Evolutionary conservation across 2,329 filamentous ascomycete species (phyloP).

Genomic region (Pseudogymnoascus sp.): DNA sequence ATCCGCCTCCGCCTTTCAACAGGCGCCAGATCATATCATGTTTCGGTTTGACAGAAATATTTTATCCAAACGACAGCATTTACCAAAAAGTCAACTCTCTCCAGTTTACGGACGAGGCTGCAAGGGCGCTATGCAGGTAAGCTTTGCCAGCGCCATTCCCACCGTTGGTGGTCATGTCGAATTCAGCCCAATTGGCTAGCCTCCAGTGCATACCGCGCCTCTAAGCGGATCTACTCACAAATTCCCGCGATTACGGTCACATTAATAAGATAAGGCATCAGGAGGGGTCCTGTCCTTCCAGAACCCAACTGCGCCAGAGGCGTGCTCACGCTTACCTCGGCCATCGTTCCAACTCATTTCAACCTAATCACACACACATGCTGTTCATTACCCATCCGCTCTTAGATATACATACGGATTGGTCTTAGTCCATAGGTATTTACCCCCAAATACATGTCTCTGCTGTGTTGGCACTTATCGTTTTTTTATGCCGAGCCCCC

Average conservation of each 20-base stretch:
- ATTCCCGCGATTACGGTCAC: background rate
- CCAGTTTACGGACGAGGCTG: background rate
- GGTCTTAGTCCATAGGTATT: background rate
- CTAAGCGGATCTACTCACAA: slow-evolving; percentile 2
- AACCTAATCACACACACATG: slow-evolving; percentile 5
- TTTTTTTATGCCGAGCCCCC: background rate
- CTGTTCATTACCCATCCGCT: background rate
- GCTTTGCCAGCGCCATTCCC: background rate
- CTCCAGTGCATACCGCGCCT: background rate
- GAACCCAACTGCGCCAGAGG: slow-evolving; percentile 2
- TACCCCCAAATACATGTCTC: background rate
- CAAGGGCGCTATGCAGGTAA: slow-evolving; percentile 4
- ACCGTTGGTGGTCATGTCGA: background rate
- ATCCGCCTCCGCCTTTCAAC: slow-evolving; percentile 8
- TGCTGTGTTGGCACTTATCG: background rate
- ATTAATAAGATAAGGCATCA: slow-evolving; percentile 1
- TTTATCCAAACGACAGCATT: slow-evolving; percentile 1
- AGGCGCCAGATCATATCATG: slow-evolving; percentile 8
- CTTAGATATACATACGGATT: background rate
- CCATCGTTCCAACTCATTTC: background rate
- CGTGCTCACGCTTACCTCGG: slow-evolving; percentile 4
- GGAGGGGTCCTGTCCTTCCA: slow-evolving; percentile 1
- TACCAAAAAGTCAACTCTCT: background rate
- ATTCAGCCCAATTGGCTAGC: background rate
- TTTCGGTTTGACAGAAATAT: slow-evolving; percentile 6